Percentiles rank a stretch among this genome's conserved stretches.
These are phyloP conservation scores for Sarocladium oryzae DNA, from an alignment of 2,329 filamentous ascomycete species.

Conservation along the genomic window DNA sequence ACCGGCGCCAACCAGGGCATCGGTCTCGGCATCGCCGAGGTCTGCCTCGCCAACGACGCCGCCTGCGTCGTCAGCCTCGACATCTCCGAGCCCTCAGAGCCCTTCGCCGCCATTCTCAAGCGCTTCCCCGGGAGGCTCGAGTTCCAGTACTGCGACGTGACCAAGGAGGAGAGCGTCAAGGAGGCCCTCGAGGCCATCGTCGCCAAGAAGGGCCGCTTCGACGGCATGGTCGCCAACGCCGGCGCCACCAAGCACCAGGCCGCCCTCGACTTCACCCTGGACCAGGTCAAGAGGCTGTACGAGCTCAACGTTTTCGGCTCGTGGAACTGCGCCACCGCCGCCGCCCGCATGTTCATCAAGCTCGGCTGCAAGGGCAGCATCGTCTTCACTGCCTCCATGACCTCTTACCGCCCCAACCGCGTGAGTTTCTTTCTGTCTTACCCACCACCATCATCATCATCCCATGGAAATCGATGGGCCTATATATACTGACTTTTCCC, in stretches of 20 bases:
- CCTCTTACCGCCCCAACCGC: conserved; percentile 40
- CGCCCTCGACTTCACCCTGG: conserved; percentile 32
- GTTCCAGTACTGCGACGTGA: conserved; percentile 41
- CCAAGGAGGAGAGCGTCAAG: conserved; percentile 31
- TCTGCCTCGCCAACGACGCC: conserved; percentile 38
- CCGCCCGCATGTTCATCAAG: conserved; percentile 34
- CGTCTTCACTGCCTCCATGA: conserved; percentile 41
- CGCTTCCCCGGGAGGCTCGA: conserved; percentile 33
- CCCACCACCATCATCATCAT: neutral
- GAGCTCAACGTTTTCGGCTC: conserved; percentile 41
- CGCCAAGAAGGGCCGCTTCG: conserved; percentile 29
- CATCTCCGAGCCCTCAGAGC: conserved; percentile 19
- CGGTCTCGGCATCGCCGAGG: conserved; percentile 38
- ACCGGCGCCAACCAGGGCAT: conserved; percentile 39
- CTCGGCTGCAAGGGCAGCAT: conserved; percentile 27
- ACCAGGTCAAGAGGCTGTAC: conserved; percentile 26
- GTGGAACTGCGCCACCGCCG: conserved; percentile 38
- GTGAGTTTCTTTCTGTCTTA: conserved; percentile 10
- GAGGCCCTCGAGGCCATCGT: conserved; percentile 34
- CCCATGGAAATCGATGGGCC: too few relatives aligned
- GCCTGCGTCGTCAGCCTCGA: conserved; percentile 22
- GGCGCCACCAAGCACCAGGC: conserved; percentile 45
- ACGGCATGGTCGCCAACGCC: conserved; percentile 44
- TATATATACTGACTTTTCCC: too few relatives aligned
- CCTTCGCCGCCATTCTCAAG: conserved; percentile 27